These are phyloP conservation scores for Phytophthora syringae DNA, from an alignment of 352 stramenopile genomes.

Conservation along the genomic window DNA sequence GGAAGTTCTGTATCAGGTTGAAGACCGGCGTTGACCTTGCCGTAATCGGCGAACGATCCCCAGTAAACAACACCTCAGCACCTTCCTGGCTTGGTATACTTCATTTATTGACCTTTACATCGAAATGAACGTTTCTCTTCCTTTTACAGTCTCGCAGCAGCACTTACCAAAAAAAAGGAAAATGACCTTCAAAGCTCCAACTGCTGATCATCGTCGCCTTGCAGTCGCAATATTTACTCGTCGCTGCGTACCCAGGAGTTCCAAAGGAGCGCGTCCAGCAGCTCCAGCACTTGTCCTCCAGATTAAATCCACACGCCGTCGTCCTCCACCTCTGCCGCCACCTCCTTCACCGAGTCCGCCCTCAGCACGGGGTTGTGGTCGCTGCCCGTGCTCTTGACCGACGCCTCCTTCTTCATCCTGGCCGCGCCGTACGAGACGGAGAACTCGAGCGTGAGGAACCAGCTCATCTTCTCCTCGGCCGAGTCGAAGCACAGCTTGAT, in stretches of 20 bases:
- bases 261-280: conserved; percentile 25
- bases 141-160: conserved; percentile 40
- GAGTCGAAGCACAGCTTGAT: conserved; percentile 85
- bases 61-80: background rate
- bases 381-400: conserved; percentile 45
- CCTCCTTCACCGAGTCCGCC: conserved; percentile 38
- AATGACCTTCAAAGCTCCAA: no score
- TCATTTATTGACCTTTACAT: conserved; percentile 54
- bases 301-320: conserved; percentile 80
- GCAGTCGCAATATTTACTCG: conserved; percentile 42
- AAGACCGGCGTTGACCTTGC: conserved; percentile 14
- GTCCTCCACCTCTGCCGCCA: conserved; percentile 43
- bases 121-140: conserved; percentile 44
- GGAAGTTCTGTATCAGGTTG: conserved; percentile 36
- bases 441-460: conserved; percentile 83
- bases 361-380: conserved; percentile 46
- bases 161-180: conserved; percentile 38
- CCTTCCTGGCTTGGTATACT: conserved; percentile 35
- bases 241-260: conserved; percentile 31
- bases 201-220: conserved; percentile 26
- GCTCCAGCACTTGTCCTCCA: no score
- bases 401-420: conserved; percentile 79
- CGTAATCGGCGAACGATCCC: conserved; percentile 26
- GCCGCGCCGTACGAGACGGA: conserved; percentile 68
- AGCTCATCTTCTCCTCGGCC: conserved; percentile 84